Conservation (phyloP, 163 green algal genomes). For the Scenedesmus sp. region DNA sequence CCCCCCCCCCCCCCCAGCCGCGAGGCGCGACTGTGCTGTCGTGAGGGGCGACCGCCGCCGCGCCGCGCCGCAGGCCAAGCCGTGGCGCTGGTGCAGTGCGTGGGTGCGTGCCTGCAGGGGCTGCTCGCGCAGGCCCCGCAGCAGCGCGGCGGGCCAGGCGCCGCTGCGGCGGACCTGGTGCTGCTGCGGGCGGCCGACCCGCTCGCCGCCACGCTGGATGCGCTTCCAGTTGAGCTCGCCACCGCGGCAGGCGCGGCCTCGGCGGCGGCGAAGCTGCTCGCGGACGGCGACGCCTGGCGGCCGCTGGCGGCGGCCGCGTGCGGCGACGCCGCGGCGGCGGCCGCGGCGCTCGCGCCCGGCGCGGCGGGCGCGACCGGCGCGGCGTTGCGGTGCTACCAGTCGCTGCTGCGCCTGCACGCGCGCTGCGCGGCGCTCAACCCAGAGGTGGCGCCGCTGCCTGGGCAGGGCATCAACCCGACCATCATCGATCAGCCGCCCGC, state of each 20-base stretch:
- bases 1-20: too few relatives aligned
- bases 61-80: slow-evolving; percentile 12
- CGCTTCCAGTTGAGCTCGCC: slow-evolving; percentile 26
- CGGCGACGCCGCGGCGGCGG: too few relatives aligned
- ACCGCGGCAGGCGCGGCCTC: slow-evolving; percentile 24
- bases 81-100: slow-evolving; percentile 17
- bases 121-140: background rate
- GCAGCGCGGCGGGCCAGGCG: background rate
- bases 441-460: slow-evolving; percentile 11
- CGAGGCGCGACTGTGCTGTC: too few relatives aligned
- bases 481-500: slow-evolving; percentile 13
- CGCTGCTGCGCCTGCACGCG: slow-evolving; percentile 8
- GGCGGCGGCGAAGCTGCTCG: slow-evolving; percentile 13
- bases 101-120: background rate
- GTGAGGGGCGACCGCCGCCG: background rate
- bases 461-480: slow-evolving; percentile 21
- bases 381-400: too few relatives aligned
- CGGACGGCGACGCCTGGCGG: background rate
- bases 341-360: too few relatives aligned
- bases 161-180: background rate
- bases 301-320: slow-evolving; percentile 22
- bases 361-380: too few relatives aligned
- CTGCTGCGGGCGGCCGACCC: slow-evolving; percentile 16
- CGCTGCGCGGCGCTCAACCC: slow-evolving; percentile 34
- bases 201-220: slow-evolving; percentile 17